A percentile compares a stretch with the other conserved stretches of the same genome.
Conservation (phyloP, 768 basidiomycete species). For the Kwoniella heveanensis region DNA sequence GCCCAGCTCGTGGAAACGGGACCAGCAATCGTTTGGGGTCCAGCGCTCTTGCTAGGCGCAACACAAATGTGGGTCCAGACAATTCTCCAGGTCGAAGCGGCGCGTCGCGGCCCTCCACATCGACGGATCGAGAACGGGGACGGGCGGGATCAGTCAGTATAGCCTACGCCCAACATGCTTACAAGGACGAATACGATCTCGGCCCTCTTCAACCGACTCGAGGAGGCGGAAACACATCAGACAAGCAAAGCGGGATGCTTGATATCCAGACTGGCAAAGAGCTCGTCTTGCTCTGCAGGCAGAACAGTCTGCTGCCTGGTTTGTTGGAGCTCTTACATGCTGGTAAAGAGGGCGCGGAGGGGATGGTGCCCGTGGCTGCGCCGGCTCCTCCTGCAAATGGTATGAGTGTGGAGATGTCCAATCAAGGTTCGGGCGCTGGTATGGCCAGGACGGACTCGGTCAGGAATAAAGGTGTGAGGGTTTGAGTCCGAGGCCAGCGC, state of each 20-base stretch:
- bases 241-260: conserved; percentile 67
- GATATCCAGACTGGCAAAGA: conserved; percentile 79
- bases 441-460: conserved; percentile 11
- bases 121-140: conserved; percentile 16
- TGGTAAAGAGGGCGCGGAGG: conserved; percentile 18
- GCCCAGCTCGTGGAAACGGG: neutral
- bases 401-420: neutral
- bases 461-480: conserved; percentile 19
- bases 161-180: conserved; percentile 46
- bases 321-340: conserved; percentile 63
- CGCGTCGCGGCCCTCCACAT: neutral
- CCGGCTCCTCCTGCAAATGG: neutral
- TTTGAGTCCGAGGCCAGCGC: too few species aligned
- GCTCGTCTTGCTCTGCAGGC: conserved; percentile 77
- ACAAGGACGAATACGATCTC: conserved; percentile 15
- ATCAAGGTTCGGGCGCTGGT: neutral
- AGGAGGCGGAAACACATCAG: neutral
- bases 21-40: neutral
- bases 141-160: conserved; percentile 25
- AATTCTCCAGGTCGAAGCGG: neutral
- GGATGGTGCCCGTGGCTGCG: neutral
- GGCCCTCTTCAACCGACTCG: conserved; percentile 19
- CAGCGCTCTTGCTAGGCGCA: neutral
- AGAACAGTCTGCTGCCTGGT: conserved; percentile 81
- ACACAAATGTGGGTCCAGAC: neutral